These are phyloP conservation scores for Tolypocladium amazonense DNA, from an alignment of 2,329 filamentous ascomycete species.

Conservation along the genomic window DNA sequence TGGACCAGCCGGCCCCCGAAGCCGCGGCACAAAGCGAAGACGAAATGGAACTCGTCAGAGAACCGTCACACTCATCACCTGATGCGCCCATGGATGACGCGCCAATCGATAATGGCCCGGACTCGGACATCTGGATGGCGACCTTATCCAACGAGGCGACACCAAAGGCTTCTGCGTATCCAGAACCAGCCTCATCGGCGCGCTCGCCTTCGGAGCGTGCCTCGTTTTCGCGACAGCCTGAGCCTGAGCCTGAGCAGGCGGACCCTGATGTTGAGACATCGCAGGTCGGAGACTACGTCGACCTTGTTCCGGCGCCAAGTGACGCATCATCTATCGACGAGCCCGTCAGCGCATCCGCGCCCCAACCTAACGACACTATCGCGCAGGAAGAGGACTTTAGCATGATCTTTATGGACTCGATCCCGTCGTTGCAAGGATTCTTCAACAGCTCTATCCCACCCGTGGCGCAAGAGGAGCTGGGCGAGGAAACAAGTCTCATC, in stretches of 20 bases:
- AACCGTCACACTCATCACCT: conserved; percentile 4
- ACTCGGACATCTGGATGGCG: conserved; percentile 37
- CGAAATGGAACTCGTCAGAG: conserved; percentile 16
- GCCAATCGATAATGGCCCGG: conserved; percentile 9
- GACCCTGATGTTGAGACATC: conserved; percentile 7
- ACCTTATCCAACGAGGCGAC: conserved; percentile 27
- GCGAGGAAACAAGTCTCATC: conserved; percentile 45
- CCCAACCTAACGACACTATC: conserved; percentile 28
- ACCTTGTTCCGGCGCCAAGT: conserved; percentile 17
- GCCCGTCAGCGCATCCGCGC: conserved; percentile 10
- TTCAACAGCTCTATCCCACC: conserved; percentile 22
- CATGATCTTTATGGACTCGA: conserved; percentile 47
- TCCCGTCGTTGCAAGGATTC: conserved; percentile 38
- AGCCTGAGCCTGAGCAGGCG: conserved; percentile 1
- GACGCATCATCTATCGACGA: conserved; percentile 23
- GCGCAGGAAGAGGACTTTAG: conserved; percentile 45
- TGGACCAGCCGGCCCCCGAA: conserved; percentile 7
- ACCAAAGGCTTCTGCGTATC: conserved; percentile 15
- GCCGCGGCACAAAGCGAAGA: conserved; percentile 12
- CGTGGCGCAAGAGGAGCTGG: conserved; percentile 32
- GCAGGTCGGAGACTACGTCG: conserved; percentile 15
- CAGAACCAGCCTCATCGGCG: conserved; percentile 3
- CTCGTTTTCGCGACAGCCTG: neutral
- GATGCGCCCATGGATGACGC: conserved; percentile 3
- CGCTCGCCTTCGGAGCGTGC: neutral